Evolutionary conservation across 2,329 filamentous ascomycete species (phyloP), one percentile per base, ranked within the genome.

Genomic region (Phialemonium atrogriseum): DNA sequence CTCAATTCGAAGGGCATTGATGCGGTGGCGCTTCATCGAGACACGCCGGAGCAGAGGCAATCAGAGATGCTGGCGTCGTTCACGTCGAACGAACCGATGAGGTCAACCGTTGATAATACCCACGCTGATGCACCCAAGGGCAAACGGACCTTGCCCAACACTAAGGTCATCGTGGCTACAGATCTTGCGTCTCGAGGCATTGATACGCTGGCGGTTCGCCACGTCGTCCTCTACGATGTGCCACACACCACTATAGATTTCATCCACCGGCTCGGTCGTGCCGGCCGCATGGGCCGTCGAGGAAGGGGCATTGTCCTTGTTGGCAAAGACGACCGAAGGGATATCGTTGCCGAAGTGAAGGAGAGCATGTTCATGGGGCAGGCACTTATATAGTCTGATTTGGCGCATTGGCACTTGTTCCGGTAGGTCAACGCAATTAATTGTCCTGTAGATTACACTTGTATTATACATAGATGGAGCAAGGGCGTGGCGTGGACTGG

Each of bases 171-270:
- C 23, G 89, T 98, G 4, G 91, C 87, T 10, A 98, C 91, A 1
- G 91, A 98, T 56, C 62, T 98, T 36, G 86, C 85, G 5, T 94
- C 87, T 5, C 68, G 91, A 44, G 91, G 91, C 40, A 94, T 98
- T 47, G 91, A 98, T 56, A 98, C 91, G 0, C 61, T 95, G 18
- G 82, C 85, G 12, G 89, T 96, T 12, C 74, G 84, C 35, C 85
- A 94, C 44, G 91, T 98, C 32, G 80, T 98, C 33, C 62, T 98
- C 16, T 96, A 94, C 56, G 87, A 98, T 53, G 89, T 98, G n/a
- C 91, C 91, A 5, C 89, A 96, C 52, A 94, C 85, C 0, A 94
- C 87, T 0, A 93, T 98, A 38, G 93, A 98, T 57, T 98, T 98
- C 49, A 95, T 98, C 49, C 93, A 98, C 58, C 81, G 93, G 11